Base-by-base conservation (phyloP, 2,329 filamentous ascomycete species). In the Onygenales sp. region DNA sequence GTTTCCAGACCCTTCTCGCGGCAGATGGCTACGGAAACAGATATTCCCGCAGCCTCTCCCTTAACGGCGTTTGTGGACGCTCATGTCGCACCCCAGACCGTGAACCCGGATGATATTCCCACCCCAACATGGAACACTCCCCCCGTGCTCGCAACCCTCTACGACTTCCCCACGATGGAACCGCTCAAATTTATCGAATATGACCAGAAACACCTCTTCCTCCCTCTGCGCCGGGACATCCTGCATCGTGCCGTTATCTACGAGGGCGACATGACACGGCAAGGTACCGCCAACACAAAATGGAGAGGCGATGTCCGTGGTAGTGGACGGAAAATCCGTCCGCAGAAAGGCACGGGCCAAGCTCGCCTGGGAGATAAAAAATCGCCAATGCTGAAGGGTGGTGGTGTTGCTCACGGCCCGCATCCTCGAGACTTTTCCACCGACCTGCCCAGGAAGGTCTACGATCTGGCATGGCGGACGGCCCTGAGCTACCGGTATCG, bases 401-500 rank as follows among this genome's bases (percentile, higher is more conserved):
- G 93, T 70, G 92, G 90, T 71, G 92, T 94, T 62, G 77, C 84
- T 0, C 88, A 90, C 65, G 93, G 93, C n/a, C 93, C 93, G 32
- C 85, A 91, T 62, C 91, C 91, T 31, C 81, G 93, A 67, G 89
- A 97, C 73, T 98, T 98, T 67, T 82, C 82, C 56, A 94, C 91
- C 21, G 80, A 80, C 13, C 77, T 98, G 52, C 90, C 86, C 62
- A 80, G 80, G 66, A 97, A 97, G 75, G 82, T 95, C 47, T 98
- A 98, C 74, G 91, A 97, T 71, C 79, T 94, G 62, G 93, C 93
- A 8, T 97, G 89, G 88, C 83, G 93, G 66, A 97, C 87, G 43
- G 93, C 93, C 9, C 79, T 98, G 59, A 93, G 87, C 65, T 95
- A 95, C 75, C 84, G 93, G 56, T 97, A 93, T 73, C 79, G 85